Conservation (phyloP, 1,284 basidiomycete genomes). For the Marasmius oreades region DNA sequence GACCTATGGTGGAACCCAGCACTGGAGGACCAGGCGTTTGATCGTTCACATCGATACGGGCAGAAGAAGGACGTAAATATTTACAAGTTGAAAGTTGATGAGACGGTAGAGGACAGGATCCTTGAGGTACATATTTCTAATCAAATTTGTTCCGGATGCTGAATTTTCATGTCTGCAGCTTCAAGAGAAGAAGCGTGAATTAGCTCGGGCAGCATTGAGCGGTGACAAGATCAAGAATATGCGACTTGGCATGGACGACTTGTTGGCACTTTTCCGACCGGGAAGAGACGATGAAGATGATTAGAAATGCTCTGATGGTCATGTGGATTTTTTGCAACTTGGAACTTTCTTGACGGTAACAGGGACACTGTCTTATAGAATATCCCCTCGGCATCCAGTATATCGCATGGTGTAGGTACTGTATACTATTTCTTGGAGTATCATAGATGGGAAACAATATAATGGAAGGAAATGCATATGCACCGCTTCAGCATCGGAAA, state of each 20-base stretch:
- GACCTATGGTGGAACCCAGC: slow-evolving; percentile 98
- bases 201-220: slow-evolving; percentile 82
- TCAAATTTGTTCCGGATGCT: slow-evolving; percentile 8
- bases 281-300: slow-evolving; percentile 43
- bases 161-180: slow-evolving; percentile 40
- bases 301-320: not conserved
- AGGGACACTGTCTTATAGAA: not conserved
- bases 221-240: slow-evolving; percentile 86
- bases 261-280: slow-evolving; percentile 73
- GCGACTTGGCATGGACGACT: slow-evolving; percentile 80
- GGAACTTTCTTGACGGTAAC: no score
- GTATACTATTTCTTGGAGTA: no score
- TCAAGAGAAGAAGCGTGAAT: slow-evolving; percentile 83
- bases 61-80: slow-evolving; percentile 88
- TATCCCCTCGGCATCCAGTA: not conserved
- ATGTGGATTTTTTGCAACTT: not conserved
- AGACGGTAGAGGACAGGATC: slow-evolving; percentile 90
- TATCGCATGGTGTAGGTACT: no score
- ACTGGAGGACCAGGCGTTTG: slow-evolving; percentile 91
- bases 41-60: slow-evolving; percentile 87
- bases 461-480: no score
- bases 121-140: slow-evolving; percentile 42
- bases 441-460: no score
- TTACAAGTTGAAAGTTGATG: slow-evolving; percentile 87
- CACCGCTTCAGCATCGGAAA: no score